phyloP scores from a whole-genome alignment of 73 alveolate genomes.

The Halteria grandinella region DNA sequence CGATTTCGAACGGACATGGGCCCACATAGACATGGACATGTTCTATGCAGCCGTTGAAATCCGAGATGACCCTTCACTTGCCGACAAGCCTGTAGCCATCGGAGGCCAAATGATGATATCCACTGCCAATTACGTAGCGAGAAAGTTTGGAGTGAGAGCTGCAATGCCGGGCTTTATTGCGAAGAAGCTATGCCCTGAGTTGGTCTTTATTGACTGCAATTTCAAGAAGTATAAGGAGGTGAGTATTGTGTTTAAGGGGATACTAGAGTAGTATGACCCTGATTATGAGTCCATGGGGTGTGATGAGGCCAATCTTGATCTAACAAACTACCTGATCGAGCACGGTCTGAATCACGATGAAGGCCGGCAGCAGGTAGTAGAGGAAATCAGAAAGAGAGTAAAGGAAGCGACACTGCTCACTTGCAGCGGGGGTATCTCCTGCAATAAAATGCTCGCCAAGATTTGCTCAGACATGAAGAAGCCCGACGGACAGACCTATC shows the following conservation, averaged over 20 bases:
- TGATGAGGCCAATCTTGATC: conserved; percentile 97
- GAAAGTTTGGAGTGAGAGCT: conserved; percentile 97
- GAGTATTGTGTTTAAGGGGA: conserved; percentile 66
- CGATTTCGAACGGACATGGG: conserved; percentile 89
- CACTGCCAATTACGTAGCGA: conserved; percentile 97
- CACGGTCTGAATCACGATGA: conserved; percentile 70
- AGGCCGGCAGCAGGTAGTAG: conserved; percentile 79
- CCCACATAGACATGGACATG: conserved; percentile 99
- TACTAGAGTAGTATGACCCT: conserved; percentile 89
- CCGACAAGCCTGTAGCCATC: conserved; percentile 97
- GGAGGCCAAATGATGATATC: conserved; percentile 96
- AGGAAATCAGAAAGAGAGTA: conserved; percentile 81
- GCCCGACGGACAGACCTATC: conserved; percentile 95
- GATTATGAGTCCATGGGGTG: conserved; percentile 88
- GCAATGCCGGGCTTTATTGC: conserved; percentile 99
- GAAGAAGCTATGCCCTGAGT: conserved; percentile 95
- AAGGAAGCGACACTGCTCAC: conserved; percentile 88
- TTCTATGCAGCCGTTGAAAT: conserved; percentile 99
- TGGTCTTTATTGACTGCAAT: conserved; percentile 81
- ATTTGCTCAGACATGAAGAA: conserved; percentile 96
- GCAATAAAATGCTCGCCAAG: conserved; percentile 99
- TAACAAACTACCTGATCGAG: conserved; percentile 80
- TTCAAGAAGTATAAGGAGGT: conserved; percentile 80
- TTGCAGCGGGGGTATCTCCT: conserved; percentile 98
- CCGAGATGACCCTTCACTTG: conserved; percentile 93